Evolutionary conservation across 352 stramenopile species (phyloP), one percentile per base, ranked within the genome.

Genomic region (Pythium monospermum): DNA sequence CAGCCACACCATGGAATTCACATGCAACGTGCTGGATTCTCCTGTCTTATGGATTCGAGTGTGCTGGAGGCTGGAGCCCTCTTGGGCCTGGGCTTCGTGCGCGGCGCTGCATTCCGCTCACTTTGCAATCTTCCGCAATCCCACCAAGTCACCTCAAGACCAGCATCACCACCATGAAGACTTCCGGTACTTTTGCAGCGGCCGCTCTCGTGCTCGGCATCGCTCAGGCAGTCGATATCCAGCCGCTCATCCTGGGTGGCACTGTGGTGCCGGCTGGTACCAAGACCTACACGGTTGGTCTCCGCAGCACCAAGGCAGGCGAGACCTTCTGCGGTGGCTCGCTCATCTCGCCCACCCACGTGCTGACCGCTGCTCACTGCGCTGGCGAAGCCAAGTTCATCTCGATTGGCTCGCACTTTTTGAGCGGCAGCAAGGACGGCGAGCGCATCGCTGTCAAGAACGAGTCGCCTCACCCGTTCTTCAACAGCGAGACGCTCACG

Each of bases 281-380:
- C 39, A 72, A 78, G 56, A 81, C 66, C 37, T 84, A 79, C 60
- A 69, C 62, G 1, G 66, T 49, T 6, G 70, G 73, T 25, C 48
- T 83, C 13, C 70, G 70, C 15, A 26, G 38, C 27, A 66, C 69
- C 5, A 49, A 46, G 10, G 56, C 59, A 18, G 67, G 59, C 27
- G 68, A 50, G 27, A 35, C 30, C 13, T 35, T 35, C 25, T 61
- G 53, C 43, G 53, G 53, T 25, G 53, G 53, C 26, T 48, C 26
- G 12, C 37, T 61, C 8, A 61, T 61, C 26, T 31, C 53, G n/a
- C 53, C 53, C 25, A 54, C 44, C 27, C 26, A 54, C 44, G 37
- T 61, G n/a, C 40, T 61, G 53, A 55, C 43, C 10, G 53, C 53
- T 3, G 53, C 53, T 16, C 53, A 61, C 28, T 61, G 53, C 41